These are phyloP conservation scores for Fraxinus americana DNA, from an alignment of 257 asterid genomes.

Conservation along the genomic window DNA sequence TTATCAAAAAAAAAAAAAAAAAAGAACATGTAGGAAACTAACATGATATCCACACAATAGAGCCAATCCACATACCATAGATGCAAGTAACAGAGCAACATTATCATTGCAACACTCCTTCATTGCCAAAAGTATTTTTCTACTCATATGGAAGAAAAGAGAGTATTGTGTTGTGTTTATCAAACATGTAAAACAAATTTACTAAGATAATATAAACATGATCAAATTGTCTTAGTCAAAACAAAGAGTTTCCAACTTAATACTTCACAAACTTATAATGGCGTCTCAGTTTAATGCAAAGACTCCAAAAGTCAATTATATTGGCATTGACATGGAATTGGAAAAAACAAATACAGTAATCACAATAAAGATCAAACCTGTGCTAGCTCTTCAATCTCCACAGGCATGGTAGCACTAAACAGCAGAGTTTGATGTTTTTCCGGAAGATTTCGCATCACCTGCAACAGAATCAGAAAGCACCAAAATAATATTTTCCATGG, in stretches of 20 bases:
- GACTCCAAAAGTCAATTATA: conserved; percentile 9
- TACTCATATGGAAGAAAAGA: not conserved
- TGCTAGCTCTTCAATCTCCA: conserved; percentile 83
- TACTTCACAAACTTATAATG: conserved; percentile 8
- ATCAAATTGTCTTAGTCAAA: conserved; percentile 3
- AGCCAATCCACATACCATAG: too few species aligned
- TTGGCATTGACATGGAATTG: conserved; percentile 11
- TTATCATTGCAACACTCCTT: not conserved
- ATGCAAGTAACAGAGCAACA: not conserved
- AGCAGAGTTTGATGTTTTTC: conserved; percentile 78
- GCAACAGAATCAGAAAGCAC: conserved; percentile 26
- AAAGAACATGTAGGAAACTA: not conserved
- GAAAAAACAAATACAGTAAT: conserved; percentile 10
- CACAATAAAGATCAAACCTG: conserved; percentile 51
- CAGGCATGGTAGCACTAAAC: conserved; percentile 96
- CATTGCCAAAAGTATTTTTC: not conserved
- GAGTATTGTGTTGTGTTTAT: not conserved
- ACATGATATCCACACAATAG: too few species aligned
- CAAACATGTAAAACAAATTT: not conserved
- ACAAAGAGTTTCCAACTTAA: not conserved
- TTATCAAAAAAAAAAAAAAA: too few species aligned
- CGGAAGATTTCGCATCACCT: conserved; percentile 90
- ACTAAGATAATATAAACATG: not conserved
- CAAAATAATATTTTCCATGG: not conserved
- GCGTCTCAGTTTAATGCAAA: not conserved